Conservation (phyloP, 1,284 basidiomycete genomes). For the Pyrrhoderma lamaoense region DNA sequence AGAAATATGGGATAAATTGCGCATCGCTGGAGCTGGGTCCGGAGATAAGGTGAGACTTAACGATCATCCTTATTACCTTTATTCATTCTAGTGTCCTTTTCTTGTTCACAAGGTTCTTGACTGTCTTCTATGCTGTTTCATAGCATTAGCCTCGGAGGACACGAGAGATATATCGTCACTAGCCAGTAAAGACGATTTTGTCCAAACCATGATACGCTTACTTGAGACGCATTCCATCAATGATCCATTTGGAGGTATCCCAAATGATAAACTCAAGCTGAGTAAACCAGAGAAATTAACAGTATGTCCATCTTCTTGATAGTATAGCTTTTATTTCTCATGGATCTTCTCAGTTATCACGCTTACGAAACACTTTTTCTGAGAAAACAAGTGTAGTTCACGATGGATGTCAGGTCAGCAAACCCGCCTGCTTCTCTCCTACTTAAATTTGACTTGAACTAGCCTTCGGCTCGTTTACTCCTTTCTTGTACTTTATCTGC, state of each 20-base stretch:
- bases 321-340: background rate
- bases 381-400: constrained; percentile 1
- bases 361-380: constrained; percentile 6
- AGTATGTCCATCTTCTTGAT: constrained; percentile 28
- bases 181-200: constrained; percentile 11
- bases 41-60: constrained; percentile 50
- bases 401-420: constrained; percentile 11
- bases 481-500: constrained; percentile 37
- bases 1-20: constrained; percentile 58
- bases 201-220: constrained; percentile 7
- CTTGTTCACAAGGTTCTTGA: constrained; percentile 4
- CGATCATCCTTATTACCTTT: background rate
- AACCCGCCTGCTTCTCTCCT: constrained; percentile 4
- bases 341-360: constrained; percentile 2
- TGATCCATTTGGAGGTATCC: constrained; percentile 4
- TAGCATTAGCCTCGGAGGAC: constrained; percentile 13
- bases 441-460: constrained; percentile 14
- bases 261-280: constrained; percentile 32
- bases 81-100: background rate
- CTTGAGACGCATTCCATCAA: constrained; percentile 7
- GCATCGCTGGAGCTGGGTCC: constrained; percentile 47
- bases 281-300: constrained; percentile 40
- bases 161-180: constrained; percentile 11
- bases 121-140: background rate
- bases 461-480: constrained; percentile 53